Percentiles rank a stretch among this genome's conserved stretches.
Evolutionary conservation across 208 protist genomes (phyloP).

Genomic region (Trypanosoma grayi): DNA sequence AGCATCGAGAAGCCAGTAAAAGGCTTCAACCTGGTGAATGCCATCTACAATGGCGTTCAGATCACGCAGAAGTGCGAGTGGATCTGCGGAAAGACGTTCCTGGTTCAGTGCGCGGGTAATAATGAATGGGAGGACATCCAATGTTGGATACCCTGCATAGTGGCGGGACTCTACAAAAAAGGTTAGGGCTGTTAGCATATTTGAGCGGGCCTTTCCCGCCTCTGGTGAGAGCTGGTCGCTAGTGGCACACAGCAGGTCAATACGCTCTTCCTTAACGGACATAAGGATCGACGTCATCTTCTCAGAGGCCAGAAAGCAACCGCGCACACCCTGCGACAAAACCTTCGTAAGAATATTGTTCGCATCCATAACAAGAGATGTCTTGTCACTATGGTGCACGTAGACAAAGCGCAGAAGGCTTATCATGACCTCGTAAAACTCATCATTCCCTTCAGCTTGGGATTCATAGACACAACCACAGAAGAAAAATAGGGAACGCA

Average conservation of each 20-base stretch:
- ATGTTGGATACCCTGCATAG: slow-evolving; percentile 62
- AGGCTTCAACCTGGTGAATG: slow-evolving; percentile 58
- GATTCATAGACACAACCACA: slow-evolving; percentile 74
- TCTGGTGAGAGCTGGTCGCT: slow-evolving; percentile 23
- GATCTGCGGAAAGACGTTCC: slow-evolving; percentile 30
- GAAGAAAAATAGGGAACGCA: slow-evolving; percentile 86
- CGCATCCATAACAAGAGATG: slow-evolving; percentile 62
- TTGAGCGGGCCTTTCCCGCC: slow-evolving; percentile 34
- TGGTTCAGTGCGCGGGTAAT: slow-evolving; percentile 37
- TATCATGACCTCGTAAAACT: slow-evolving; percentile 74
- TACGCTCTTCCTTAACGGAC: slow-evolving; percentile 49
- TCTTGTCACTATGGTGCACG: slow-evolving; percentile 73
- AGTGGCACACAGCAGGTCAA: slow-evolving; percentile 33
- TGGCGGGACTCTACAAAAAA: slow-evolving; percentile 71
- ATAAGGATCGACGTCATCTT: slow-evolving; percentile 56
- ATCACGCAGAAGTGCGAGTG: slow-evolving; percentile 43
- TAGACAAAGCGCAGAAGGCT: slow-evolving; percentile 74
- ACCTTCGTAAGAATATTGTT: slow-evolving; percentile 65
- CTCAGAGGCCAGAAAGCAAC: slow-evolving; percentile 57
- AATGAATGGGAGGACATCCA: slow-evolving; percentile 39
- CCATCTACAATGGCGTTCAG: slow-evolving; percentile 62
- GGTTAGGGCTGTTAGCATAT: slow-evolving; percentile 56
- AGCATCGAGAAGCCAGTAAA: slow-evolving; percentile 50
- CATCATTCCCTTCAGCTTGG: slow-evolving; percentile 30
- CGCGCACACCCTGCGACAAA: slow-evolving; percentile 45